phyloP scores from a whole-genome alignment of 345 rosid genomes.

The Syzygium oleosum region DNA sequence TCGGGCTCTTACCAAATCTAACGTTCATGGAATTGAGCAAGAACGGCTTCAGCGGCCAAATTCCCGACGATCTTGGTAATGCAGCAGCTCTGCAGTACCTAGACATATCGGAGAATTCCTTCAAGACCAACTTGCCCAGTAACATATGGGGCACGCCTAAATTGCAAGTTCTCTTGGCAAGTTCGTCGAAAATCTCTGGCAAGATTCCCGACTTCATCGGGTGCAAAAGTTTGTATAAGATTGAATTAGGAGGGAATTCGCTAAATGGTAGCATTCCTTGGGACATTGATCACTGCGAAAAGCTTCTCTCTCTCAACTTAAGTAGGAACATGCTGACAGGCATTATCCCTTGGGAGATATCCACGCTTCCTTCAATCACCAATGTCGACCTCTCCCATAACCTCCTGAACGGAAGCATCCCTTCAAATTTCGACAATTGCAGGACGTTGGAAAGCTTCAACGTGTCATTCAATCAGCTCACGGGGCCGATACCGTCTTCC shows the following conservation, averaged over 20 bases:
- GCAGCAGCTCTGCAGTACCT: conserved; percentile 54
- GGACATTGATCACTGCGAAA: conserved; percentile 77
- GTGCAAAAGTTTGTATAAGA: conserved; percentile 57
- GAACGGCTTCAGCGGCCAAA: conserved; percentile 54
- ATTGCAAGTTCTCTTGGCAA: conserved; percentile 69
- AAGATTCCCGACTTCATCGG: conserved; percentile 60
- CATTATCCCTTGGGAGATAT: conserved; percentile 83
- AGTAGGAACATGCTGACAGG: conserved; percentile 66
- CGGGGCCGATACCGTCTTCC: conserved; percentile 65
- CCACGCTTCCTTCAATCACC: conserved; percentile 60
- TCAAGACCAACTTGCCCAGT: conserved; percentile 34
- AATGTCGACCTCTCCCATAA: conserved; percentile 78
- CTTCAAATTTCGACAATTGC: conserved; percentile 71
- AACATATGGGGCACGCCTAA: conserved; percentile 61
- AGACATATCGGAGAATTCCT: conserved; percentile 61
- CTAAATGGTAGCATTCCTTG: conserved; percentile 70
- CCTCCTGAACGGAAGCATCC: conserved; percentile 71
- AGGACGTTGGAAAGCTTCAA: conserved; percentile 69
- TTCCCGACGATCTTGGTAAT: conserved; percentile 60
- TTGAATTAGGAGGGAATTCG: conserved; percentile 70
- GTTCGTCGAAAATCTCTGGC: conserved; percentile 42
- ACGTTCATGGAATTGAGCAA: conserved; percentile 62
- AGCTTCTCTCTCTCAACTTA: conserved; percentile 64
- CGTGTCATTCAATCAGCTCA: conserved; percentile 61
- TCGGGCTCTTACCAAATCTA: conserved; percentile 50